phyloP scores from a whole-genome alignment of 257 asterid species.

The Nicotiana knightiana region DNA sequence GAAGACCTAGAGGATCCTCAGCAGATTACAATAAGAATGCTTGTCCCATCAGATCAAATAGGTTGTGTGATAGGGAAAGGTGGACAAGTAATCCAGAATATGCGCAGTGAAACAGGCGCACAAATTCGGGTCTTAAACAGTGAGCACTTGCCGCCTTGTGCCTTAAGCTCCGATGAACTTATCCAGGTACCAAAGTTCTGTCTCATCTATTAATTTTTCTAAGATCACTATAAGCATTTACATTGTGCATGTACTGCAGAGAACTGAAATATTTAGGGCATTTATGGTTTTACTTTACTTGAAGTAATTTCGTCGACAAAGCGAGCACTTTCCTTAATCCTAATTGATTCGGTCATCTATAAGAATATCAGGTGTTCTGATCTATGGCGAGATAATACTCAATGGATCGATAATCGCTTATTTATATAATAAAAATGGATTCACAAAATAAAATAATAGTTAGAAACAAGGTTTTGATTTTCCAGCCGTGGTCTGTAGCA shows the following conservation, averaged over 20 bases:
- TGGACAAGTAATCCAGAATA: conserved; percentile 40
- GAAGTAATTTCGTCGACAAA: background rate
- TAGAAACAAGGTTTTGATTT: background rate
- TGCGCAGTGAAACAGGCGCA: conserved; percentile 60
- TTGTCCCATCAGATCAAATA: conserved; percentile 51
- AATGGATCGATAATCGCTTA: background rate
- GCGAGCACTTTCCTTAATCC: background rate
- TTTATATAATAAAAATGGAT: too few relatives aligned
- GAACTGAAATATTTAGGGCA: background rate
- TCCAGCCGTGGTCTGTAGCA: background rate
- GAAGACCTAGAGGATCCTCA: conserved; percentile 45
- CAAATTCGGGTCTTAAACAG: conserved; percentile 73
- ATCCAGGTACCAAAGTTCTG: conserved; percentile 48
- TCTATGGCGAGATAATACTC: background rate
- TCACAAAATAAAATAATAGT: background rate
- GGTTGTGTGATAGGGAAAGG: conserved; percentile 58
- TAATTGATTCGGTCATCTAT: background rate
- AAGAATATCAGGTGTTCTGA: background rate
- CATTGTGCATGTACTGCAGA: background rate
- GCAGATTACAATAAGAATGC: conserved; percentile 44
- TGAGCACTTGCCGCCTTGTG: conserved; percentile 91
- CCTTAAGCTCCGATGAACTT: conserved; percentile 75
- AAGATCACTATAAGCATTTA: background rate
- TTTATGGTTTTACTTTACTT: background rate
- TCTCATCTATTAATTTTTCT: background rate